These are phyloP conservation scores for Cytospora schulzeri DNA, from an alignment of 2,329 filamentous ascomycete genomes.

Conservation along the genomic window DNA sequence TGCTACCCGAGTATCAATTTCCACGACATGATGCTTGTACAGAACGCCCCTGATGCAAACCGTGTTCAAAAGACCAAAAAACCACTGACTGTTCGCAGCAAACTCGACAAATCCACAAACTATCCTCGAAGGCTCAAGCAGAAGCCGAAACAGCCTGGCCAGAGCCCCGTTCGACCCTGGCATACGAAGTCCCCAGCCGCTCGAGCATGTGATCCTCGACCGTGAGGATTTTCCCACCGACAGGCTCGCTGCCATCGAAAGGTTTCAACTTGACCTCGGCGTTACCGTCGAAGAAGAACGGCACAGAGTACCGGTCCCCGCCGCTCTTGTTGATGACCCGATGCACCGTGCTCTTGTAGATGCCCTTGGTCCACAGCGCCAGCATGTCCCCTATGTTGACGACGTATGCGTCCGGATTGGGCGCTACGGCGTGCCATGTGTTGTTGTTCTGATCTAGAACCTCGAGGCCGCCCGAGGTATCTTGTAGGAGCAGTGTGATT, in stretches of 20 bases:
- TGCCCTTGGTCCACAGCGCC: conserved; percentile 52
- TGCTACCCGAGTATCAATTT: neutral
- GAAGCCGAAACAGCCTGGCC: conserved; percentile 14
- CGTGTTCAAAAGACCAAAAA: neutral
- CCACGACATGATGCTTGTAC: neutral
- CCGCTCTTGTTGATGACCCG: conserved; percentile 56
- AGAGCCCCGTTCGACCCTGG: conserved; percentile 18
- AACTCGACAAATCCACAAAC: neutral
- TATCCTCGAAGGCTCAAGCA: conserved; percentile 2
- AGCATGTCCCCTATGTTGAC: conserved; percentile 56
- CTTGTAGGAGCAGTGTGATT: conserved; percentile 58
- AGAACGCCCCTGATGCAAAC: neutral
- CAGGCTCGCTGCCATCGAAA: conserved; percentile 36
- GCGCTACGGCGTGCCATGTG: conserved; percentile 48
- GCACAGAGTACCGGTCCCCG: conserved; percentile 56
- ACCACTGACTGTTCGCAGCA: neutral
- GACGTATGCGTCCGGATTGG: conserved; percentile 49
- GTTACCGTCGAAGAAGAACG: conserved; percentile 59
- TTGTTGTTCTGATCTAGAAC: conserved; percentile 48
- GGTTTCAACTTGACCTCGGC: conserved; percentile 42
- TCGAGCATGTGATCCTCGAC: conserved; percentile 40
- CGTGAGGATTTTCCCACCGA: conserved; percentile 33
- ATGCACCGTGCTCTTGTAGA: conserved; percentile 57
- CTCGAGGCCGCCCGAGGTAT: conserved; percentile 52
- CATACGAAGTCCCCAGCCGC: conserved; percentile 36